phyloP scores from a whole-genome alignment of 257 asterid species.

The Solanum lignicaule region DNA sequence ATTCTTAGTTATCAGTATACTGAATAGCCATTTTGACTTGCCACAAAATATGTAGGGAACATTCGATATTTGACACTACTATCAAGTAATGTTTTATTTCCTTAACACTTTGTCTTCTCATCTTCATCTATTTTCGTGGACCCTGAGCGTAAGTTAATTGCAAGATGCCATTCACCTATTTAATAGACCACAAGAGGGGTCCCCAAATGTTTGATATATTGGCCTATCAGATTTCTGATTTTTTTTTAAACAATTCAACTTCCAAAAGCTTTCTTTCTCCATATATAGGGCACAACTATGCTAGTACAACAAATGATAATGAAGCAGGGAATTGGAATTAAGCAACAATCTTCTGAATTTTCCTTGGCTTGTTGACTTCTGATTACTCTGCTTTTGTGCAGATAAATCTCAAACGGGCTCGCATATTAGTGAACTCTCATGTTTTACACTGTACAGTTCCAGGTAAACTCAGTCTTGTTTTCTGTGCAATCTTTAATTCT shows the following conservation, averaged over 20 bases:
- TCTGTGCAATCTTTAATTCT: neutral
- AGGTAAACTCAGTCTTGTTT: slow-evolving; percentile 30
- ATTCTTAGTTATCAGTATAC: neutral
- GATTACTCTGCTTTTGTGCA: slow-evolving; percentile 26
- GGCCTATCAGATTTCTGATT: neutral
- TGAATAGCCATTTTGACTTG: neutral
- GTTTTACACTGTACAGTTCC: slow-evolving; percentile 42
- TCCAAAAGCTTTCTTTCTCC: neutral
- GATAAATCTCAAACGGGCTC: slow-evolving; percentile 97
- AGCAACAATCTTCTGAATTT: neutral
- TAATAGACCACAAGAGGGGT: neutral
- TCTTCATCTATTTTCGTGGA: neutral
- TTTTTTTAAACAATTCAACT: neutral
- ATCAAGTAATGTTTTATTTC: neutral
- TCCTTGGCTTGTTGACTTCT: neutral
- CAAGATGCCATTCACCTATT: neutral
- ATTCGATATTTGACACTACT: neutral
- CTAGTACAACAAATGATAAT: neutral
- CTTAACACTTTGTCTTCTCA: neutral
- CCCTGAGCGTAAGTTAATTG: neutral
- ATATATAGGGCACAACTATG: neutral
- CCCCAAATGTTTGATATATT: neutral
- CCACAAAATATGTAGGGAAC: neutral
- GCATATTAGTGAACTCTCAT: slow-evolving; percentile 76
- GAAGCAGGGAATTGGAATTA: neutral